Evolutionary conservation across 495 filamentous ascomycete species (phyloP).

Genomic region (Neurospora sp.): DNA sequence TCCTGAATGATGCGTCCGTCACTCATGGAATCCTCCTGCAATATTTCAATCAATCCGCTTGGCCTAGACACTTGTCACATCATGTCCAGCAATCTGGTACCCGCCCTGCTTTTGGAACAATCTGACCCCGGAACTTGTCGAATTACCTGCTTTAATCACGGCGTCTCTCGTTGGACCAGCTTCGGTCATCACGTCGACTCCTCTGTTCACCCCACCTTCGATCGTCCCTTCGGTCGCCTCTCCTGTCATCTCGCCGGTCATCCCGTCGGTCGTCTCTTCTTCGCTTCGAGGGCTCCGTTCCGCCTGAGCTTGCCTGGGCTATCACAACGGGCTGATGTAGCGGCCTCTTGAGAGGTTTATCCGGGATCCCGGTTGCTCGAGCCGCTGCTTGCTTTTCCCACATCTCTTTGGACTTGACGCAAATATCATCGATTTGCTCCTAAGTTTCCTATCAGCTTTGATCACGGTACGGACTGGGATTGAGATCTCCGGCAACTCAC

Average conservation of each 20-base stretch:
- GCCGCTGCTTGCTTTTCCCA: constrained; percentile 49
- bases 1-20: constrained; percentile 4
- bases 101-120: background rate
- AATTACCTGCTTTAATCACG: constrained; percentile 10
- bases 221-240: constrained; percentile 1
- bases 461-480: background rate
- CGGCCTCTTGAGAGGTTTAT: constrained; percentile 42
- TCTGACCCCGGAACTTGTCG: background rate
- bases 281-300: constrained; percentile 14
- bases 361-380: constrained; percentile 32
- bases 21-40: constrained; percentile 12
- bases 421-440: constrained; percentile 51
- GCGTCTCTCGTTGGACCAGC: constrained; percentile 18
- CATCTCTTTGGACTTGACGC: constrained; percentile 43
- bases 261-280: constrained; percentile 18
- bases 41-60: constrained; percentile 2
- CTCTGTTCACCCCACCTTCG: background rate
- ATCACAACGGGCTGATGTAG: constrained; percentile 45
- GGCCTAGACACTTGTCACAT: constrained; percentile 10
- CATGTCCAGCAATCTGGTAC: constrained; percentile 3
- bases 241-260: constrained; percentile 2
- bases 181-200: constrained; percentile 11
- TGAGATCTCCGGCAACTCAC: constrained; percentile 24
- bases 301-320: constrained; percentile 27
- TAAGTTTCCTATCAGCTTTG: constrained; percentile 21